Percentiles rank a stretch among this genome's conserved stretches.
Evolutionary conservation across 2,329 filamentous ascomycete species (phyloP).

Genomic region (Fonsecaea monophora): DNA sequence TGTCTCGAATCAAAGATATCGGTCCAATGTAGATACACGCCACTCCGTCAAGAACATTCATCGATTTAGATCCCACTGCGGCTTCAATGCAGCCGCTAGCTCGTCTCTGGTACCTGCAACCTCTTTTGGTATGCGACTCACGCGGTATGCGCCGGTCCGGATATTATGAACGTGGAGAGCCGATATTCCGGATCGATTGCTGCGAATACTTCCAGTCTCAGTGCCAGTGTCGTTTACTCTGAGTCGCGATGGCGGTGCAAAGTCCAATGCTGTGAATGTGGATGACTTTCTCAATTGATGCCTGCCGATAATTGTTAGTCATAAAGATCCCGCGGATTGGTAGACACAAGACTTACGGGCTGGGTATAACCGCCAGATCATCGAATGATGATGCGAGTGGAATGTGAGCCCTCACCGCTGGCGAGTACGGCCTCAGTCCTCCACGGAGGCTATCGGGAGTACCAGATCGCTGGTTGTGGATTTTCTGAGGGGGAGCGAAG

Average conservation of each 20-base stretch:
- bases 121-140: conserved; percentile 82
- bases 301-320: conserved; percentile 41
- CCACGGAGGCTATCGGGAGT: conserved; percentile 66
- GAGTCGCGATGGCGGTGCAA: conserved; percentile 58
- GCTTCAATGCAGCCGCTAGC: conserved; percentile 64
- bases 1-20: conserved; percentile 8
- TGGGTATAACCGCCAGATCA: conserved; percentile 82
- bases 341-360: conserved; percentile 74
- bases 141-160: conserved; percentile 81
- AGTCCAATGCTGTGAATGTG: conserved; percentile 57
- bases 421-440: conserved; percentile 71
- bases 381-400: conserved; percentile 85
- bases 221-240: conserved; percentile 51
- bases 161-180: conserved; percentile 72
- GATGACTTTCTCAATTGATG: conserved; percentile 58
- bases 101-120: conserved; percentile 78
- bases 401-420: conserved; percentile 74
- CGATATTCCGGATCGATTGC: conserved; percentile 80
- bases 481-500: conserved; percentile 79
- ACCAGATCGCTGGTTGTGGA: conserved; percentile 73
- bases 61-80: conserved; percentile 60
- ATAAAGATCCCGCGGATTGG: background rate
- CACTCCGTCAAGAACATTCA: background rate
- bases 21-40: conserved; percentile 8
- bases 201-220: conserved; percentile 61